These are phyloP conservation scores for Tetrahymena malaccensis DNA, from an alignment of 73 alveolate species.

Conservation along the genomic window DNA sequence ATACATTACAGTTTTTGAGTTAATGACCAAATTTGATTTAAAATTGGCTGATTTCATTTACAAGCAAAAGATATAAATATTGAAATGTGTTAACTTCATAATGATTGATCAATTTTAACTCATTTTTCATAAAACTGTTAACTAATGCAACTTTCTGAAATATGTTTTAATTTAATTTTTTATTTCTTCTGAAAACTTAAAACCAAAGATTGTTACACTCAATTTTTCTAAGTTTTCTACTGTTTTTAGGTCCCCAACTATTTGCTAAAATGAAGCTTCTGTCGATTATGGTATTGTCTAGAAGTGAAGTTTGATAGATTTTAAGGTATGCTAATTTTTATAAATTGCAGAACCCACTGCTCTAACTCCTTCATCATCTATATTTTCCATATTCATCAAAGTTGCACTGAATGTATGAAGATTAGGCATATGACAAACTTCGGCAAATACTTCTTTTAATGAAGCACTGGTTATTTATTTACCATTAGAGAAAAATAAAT, in stretches of 20 bases:
- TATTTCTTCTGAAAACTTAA: background rate
- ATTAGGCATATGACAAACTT: background rate
- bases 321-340: background rate
- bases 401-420: background rate
- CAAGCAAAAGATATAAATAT: too few relatives aligned
- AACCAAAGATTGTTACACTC: background rate
- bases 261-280: background rate
- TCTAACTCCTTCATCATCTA: background rate
- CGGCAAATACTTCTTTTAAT: background rate
- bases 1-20: too few relatives aligned
- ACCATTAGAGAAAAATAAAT: background rate
- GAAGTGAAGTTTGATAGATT: background rate
- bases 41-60: too few relatives aligned
- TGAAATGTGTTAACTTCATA: too few relatives aligned
- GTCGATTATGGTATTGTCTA: background rate
- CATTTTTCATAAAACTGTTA: background rate
- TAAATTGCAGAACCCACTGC: background rate
- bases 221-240: background rate
- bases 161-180: background rate
- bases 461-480: background rate
- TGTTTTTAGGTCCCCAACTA: background rate
- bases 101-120: background rate
- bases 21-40: too few relatives aligned
- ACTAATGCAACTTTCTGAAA: background rate
- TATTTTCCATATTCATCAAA: background rate